Percentiles rank a stretch among this genome's conserved stretches.
These are phyloP conservation scores for Trametes sanguinea DNA, from an alignment of 768 basidiomycete species.

Conservation along the genomic window DNA sequence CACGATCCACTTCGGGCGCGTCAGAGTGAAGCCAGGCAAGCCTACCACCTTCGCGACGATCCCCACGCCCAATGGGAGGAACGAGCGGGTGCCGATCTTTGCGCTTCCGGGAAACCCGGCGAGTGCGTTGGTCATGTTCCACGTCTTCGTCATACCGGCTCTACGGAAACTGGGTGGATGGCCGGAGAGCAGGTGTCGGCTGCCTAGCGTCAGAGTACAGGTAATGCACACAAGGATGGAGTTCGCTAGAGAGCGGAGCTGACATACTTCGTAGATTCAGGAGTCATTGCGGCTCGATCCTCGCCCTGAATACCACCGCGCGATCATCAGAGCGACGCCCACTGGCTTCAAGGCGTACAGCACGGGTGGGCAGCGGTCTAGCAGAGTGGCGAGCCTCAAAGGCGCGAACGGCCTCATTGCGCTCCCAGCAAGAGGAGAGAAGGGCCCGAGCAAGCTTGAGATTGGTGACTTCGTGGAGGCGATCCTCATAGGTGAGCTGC, in stretches of 20 bases:
- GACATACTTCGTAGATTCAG: slow-evolving; percentile 45
- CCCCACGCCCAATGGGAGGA: slow-evolving; percentile 40
- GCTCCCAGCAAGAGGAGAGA: slow-evolving; percentile 50
- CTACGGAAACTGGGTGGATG: slow-evolving; percentile 73
- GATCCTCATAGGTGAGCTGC: slow-evolving; percentile 70
- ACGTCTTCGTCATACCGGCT: slow-evolving; percentile 83
- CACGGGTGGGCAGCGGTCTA: slow-evolving; percentile 87
- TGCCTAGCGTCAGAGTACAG: slow-evolving; percentile 65
- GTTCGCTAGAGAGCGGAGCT: background rate
- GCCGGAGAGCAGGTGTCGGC: slow-evolving; percentile 49
- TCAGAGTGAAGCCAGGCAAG: slow-evolving; percentile 74
- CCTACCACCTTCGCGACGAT: slow-evolving; percentile 89
- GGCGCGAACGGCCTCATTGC: slow-evolving; percentile 81
- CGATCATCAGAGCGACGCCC: slow-evolving; percentile 48
- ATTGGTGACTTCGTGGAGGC: slow-evolving; percentile 60
- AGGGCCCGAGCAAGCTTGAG: slow-evolving; percentile 42
- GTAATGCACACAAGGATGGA: slow-evolving; percentile 38
- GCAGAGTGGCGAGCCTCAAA: slow-evolving; percentile 75
- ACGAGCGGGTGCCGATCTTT: slow-evolving; percentile 62
- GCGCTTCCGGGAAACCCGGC: slow-evolving; percentile 91
- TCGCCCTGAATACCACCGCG: slow-evolving; percentile 84
- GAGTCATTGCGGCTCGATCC: slow-evolving; percentile 67
- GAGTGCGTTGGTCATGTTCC: slow-evolving; percentile 82
- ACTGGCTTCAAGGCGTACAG: slow-evolving; percentile 66
- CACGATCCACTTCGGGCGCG: slow-evolving; percentile 82